phyloP scores from a whole-genome alignment of 306 rosid species.

The Chamaecrista fasciculata region DNA sequence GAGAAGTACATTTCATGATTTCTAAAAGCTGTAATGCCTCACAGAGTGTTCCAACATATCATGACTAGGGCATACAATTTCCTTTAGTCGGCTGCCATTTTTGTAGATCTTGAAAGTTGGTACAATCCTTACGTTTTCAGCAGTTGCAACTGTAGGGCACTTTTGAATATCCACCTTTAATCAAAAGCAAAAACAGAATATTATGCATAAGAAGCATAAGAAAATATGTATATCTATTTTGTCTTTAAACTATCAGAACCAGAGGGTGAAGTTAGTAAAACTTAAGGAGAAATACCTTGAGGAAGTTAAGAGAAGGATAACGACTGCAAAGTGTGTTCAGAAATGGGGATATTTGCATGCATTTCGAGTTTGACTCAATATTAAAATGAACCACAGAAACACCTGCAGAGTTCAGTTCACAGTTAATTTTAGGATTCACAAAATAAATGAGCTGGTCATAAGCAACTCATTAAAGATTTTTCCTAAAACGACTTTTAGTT shows the following conservation, averaged over 20 bases:
- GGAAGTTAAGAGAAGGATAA: conserved; percentile 82
- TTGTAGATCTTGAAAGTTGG: conserved; percentile 98
- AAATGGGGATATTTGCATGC: conserved; percentile 78
- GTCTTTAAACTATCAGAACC: background rate
- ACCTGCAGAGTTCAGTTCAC: conserved; percentile 44
- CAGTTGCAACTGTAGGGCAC: conserved; percentile 56
- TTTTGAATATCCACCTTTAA: conserved; percentile 73
- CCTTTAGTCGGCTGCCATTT: conserved; percentile 78
- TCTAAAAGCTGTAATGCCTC: conserved; percentile 84
- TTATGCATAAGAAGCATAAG: conserved; percentile 29
- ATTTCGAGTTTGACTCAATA: conserved; percentile 58
- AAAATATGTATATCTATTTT: background rate
- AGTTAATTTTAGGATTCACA: conserved; percentile 1
- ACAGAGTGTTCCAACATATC: conserved; percentile 89
- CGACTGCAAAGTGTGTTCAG: conserved; percentile 72
- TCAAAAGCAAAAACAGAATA: conserved; percentile 28
- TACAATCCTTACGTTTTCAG: conserved; percentile 74
- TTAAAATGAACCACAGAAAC: conserved; percentile 83
- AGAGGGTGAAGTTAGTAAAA: background rate
- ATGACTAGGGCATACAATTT: conserved; percentile 77
- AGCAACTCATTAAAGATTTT: conserved; percentile 3
- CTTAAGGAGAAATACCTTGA: conserved; percentile 55
- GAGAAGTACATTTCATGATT: conserved; percentile 36
- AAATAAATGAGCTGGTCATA: background rate
- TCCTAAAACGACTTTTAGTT: background rate